These are phyloP conservation scores for Plenodomus lindquistii DNA, from an alignment of 2,329 filamentous ascomycete genomes.

Conservation along the genomic window DNA sequence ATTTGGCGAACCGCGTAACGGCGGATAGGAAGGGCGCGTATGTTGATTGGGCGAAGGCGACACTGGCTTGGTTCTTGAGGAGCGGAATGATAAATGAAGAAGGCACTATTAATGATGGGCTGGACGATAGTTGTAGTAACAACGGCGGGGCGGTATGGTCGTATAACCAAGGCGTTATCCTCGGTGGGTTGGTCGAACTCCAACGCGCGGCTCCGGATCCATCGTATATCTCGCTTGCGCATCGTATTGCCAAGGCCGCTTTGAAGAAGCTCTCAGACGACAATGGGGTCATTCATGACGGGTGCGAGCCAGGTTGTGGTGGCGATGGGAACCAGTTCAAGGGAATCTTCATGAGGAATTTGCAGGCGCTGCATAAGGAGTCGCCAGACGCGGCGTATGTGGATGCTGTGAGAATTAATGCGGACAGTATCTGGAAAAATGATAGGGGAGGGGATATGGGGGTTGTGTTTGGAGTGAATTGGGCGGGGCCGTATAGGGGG, in stretches of 20 bases:
- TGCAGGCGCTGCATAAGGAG: constrained; percentile 60
- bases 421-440: constrained; percentile 66
- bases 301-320: constrained; percentile 45
- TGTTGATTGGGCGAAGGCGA: constrained; percentile 50
- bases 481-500: constrained; percentile 62
- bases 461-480: constrained; percentile 64
- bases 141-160: constrained; percentile 55
- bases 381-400: constrained; percentile 56
- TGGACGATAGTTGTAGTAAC: constrained; percentile 56
- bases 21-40: constrained; percentile 47
- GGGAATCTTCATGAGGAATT: constrained; percentile 69
- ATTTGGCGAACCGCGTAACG: constrained; percentile 55
- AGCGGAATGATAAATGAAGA: constrained; percentile 54
- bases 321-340: constrained; percentile 67
- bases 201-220: constrained; percentile 45
- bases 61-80: constrained; percentile 57
- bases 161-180: constrained; percentile 66
- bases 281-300: constrained; percentile 48
- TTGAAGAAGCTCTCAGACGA: constrained; percentile 40
- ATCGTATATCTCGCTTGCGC: constrained; percentile 42
- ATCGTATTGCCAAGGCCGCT: constrained; percentile 45
- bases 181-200: constrained; percentile 62
- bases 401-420: constrained; percentile 63
- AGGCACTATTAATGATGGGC: constrained; percentile 59
- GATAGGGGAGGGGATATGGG: constrained; percentile 53